Evolutionary conservation across 306 rosid genomes (phyloP).

Genomic region (Luffa acutangula): DNA sequence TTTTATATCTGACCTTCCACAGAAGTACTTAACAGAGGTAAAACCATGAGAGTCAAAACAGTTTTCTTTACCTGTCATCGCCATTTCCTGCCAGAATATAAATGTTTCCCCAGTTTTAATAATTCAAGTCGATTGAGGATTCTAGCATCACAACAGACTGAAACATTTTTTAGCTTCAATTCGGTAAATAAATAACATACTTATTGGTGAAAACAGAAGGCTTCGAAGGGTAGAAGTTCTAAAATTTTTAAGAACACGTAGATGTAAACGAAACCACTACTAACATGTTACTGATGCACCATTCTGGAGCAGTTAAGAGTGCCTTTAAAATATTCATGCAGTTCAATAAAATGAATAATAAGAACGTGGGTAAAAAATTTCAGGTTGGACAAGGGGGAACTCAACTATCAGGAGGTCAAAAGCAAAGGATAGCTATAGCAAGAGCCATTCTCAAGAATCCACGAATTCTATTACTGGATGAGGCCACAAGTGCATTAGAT

Average conservation of each 20-base stretch:
- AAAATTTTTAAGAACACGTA: not conserved
- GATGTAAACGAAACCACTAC: not conserved
- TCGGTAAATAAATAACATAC: not conserved
- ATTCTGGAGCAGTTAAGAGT: not conserved
- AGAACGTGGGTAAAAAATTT: not conserved
- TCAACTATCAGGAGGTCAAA: slow-evolving; percentile 88
- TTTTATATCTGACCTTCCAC: slow-evolving; percentile 68
- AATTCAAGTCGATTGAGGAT: not conserved
- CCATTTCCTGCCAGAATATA: not conserved
- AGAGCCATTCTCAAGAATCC: slow-evolving; percentile 83
- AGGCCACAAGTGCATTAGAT: slow-evolving; percentile 93
- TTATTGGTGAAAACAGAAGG: not conserved
- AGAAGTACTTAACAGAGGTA: slow-evolving; percentile 71
- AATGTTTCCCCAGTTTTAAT: not conserved
- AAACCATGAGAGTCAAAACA: not conserved
- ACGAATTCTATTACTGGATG: slow-evolving; percentile 72
- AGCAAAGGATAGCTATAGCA: slow-evolving; percentile 82
- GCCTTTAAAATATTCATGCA: not conserved
- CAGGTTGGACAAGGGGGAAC: slow-evolving; percentile 83
- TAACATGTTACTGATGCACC: not conserved
- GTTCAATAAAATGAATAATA: not conserved
- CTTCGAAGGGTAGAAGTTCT: not conserved
- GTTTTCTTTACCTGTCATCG: not conserved
- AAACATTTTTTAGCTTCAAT: not conserved
- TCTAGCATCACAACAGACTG: not conserved